Evolutionary conservation across 371 early-diverging fungal genomes (phyloP).

Genomic region (Nematocida displodere): DNA sequence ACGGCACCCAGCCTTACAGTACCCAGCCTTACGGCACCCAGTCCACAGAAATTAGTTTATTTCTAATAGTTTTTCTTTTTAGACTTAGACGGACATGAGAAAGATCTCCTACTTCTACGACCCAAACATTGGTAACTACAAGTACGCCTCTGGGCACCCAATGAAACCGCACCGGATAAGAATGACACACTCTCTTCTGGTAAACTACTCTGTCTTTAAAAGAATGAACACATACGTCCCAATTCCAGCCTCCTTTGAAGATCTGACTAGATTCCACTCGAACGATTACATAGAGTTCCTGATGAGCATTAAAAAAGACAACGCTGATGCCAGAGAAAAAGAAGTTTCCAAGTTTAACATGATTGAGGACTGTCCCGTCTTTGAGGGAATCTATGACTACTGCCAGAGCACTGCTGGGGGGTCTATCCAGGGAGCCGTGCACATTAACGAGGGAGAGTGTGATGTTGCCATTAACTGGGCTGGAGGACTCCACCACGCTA

Average conservation of each 20-base stretch:
- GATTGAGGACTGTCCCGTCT: constrained; percentile 86
- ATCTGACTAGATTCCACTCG: constrained; percentile 95
- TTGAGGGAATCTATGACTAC: constrained; percentile 88
- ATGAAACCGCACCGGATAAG: constrained; percentile 98
- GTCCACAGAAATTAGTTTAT: constrained; percentile 17
- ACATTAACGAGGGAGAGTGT: constrained; percentile 70
- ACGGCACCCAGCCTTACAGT: too few relatives aligned
- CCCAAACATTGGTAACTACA: constrained; percentile 72
- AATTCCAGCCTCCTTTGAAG: constrained; percentile 74
- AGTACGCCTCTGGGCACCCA: constrained; percentile 76
- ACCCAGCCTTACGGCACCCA: too few relatives aligned
- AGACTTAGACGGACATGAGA: too few relatives aligned
- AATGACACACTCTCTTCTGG: constrained; percentile 88
- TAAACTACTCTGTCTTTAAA: constrained; percentile 84
- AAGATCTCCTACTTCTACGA: constrained; percentile 65
- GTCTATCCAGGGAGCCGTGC: constrained; percentile 77
- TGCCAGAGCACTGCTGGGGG: constrained; percentile 83
- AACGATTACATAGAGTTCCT: constrained; percentile 97
- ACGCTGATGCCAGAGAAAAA: constrained; percentile 72
- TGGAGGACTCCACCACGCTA: constrained; percentile 89
- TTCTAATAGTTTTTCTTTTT: constrained; percentile 31
- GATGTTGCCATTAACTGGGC: constrained; percentile 85
- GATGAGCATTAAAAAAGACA: constrained; percentile 81
- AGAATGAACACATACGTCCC: constrained; percentile 78
- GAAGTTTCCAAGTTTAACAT: constrained; percentile 74